Conservation (phyloP, 2,329 filamentous ascomycete species). For the Aureobasidium vineae region DNA sequence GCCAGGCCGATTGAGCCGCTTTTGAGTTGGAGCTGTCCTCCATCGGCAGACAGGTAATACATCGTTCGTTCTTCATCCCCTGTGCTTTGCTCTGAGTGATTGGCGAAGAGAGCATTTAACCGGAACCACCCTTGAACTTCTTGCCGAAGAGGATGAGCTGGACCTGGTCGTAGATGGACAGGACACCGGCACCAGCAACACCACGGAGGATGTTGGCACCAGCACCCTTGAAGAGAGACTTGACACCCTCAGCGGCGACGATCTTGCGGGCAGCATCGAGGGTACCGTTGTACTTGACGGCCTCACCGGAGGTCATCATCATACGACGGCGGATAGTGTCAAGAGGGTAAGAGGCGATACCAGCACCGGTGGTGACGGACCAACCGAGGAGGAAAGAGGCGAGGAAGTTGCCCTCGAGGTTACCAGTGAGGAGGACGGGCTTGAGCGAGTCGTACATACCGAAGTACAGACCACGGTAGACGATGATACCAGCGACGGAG, state of each 20-base stretch:
- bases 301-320: constrained; percentile 98
- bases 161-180: constrained; percentile 99
- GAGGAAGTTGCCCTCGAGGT: constrained; percentile 97
- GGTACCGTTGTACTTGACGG: constrained; percentile 99
- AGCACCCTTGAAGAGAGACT: constrained; percentile 99
- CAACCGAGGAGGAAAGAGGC: constrained; percentile 98
- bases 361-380: constrained; percentile 99
- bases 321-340: constrained; percentile 99
- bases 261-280: constrained; percentile 96
- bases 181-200: constrained; percentile 99
- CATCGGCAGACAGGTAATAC: constrained; percentile 26
- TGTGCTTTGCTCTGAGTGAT: constrained; percentile 15
- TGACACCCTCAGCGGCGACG: constrained; percentile 94
- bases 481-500: constrained; percentile 97
- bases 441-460: constrained; percentile 99
- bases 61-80: constrained; percentile 22
- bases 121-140: constrained; percentile 76
- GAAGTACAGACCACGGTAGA: constrained; percentile 99
- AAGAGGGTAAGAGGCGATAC: constrained; percentile 99
- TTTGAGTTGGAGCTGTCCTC: constrained; percentile 23
- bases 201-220: constrained; percentile 99
- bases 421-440: constrained; percentile 90
- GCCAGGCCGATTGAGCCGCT: constrained; percentile 25
- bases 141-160: constrained; percentile 99
- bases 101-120: constrained; percentile 36